phyloP scores from a whole-genome alignment of 441 rosid species.

The Flueggea neowawraea region DNA sequence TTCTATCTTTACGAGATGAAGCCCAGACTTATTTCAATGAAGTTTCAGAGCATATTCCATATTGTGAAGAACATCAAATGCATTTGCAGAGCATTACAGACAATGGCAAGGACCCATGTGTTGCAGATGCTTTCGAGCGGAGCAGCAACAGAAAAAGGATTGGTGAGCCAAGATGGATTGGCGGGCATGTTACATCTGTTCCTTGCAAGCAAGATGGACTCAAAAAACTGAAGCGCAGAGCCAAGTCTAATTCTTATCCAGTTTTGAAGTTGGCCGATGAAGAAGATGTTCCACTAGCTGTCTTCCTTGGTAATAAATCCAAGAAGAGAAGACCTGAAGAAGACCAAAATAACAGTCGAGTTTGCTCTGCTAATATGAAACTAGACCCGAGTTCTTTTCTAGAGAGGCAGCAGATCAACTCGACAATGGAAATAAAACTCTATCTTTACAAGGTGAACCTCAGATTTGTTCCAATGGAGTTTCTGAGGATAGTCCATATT shows the following conservation, averaged over 20 bases:
- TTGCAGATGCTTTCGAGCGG: conserved; percentile 1
- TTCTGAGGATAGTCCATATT: neutral
- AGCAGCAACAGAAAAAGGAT: conserved; percentile 5
- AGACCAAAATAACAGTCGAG: conserved; percentile 3
- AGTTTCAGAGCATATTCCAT: conserved; percentile 1
- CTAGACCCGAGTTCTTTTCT: neutral
- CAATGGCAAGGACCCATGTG: neutral
- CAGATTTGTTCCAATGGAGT: neutral
- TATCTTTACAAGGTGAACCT: conserved; percentile 5
- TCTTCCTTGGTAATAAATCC: conserved; percentile 18
- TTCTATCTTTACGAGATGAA: conserved; percentile 4
- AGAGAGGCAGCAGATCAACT: conserved; percentile 9
- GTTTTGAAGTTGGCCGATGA: conserved; percentile 14
- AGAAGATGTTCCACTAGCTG: conserved; percentile 22
- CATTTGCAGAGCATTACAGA: neutral
- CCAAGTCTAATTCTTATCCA: conserved; percentile 11
- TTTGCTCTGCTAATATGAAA: neutral
- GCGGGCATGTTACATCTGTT: neutral
- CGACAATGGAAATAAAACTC: neutral
- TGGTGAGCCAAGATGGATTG: conserved; percentile 1
- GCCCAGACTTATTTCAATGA: neutral
- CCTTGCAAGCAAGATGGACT: conserved; percentile 1
- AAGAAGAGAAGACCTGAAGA: conserved; percentile 16
- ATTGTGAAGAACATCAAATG: neutral
- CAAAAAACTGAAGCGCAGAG: conserved; percentile 3